Percentiles rank a stretch among this genome's conserved stretches.
Evolutionary conservation across 345 rosid species (phyloP).

Genomic region (Ceriops zippeliana): DNA sequence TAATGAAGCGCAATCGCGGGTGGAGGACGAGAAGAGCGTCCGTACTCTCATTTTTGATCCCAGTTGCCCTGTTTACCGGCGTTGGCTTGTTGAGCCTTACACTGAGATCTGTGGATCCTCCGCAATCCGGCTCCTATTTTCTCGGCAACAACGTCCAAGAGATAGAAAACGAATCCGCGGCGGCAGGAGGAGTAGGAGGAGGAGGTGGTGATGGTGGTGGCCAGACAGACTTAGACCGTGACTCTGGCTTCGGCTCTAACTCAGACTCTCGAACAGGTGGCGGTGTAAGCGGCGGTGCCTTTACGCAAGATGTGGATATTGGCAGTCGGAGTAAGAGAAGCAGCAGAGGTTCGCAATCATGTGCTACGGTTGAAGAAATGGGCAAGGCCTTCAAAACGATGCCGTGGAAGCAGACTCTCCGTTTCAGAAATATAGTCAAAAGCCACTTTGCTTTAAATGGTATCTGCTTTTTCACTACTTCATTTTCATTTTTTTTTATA

Average conservation of each 20-base stretch:
- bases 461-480: slow-evolving; percentile 4
- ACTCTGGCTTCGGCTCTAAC: not conserved
- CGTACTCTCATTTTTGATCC: slow-evolving; percentile 35
- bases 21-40: slow-evolving; percentile 47
- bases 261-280: too few species aligned
- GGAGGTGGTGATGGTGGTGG: not conserved
- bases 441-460: slow-evolving; percentile 62
- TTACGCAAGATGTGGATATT: slow-evolving; percentile 6
- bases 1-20: slow-evolving; percentile 19
- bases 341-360: slow-evolving; percentile 30
- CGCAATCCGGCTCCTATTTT: slow-evolving; percentile 22
- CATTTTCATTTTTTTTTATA: not conserved
- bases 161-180: not conserved
- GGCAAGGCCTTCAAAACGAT: slow-evolving; percentile 61
- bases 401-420: slow-evolving; percentile 57
- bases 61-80: slow-evolving; percentile 37
- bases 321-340: slow-evolving; percentile 1
- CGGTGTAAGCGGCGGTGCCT: not conserved
- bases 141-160: not conserved
- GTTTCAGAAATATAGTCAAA: slow-evolving; percentile 53
- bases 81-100: slow-evolving; percentile 51
- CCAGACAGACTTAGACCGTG: not conserved
- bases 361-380: slow-evolving; percentile 96
- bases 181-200: not conserved
- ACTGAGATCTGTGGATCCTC: slow-evolving; percentile 51